Evolutionary conservation across 2,329 filamentous ascomycete species (phyloP).

Genomic region (Aspergillus ibericus): DNA sequence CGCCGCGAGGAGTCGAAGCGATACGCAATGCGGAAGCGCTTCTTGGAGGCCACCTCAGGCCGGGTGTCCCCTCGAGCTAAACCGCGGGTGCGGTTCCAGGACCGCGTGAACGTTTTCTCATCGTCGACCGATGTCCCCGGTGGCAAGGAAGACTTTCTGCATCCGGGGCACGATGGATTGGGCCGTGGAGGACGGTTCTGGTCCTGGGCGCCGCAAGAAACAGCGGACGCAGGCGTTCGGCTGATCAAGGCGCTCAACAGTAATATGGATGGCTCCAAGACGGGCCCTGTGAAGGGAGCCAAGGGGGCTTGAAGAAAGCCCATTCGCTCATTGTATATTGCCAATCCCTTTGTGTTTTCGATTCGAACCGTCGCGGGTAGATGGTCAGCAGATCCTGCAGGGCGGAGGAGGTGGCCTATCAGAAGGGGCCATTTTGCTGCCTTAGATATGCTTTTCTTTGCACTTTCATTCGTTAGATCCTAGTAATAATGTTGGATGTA

Average conservation of each 20-base stretch:
- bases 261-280: not conserved
- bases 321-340: not conserved
- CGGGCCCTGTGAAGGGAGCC: slow-evolving; percentile 3
- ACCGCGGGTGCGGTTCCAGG: slow-evolving; percentile 36
- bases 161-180: slow-evolving; percentile 29
- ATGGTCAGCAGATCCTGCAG: not conserved
- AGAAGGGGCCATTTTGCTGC: not conserved
- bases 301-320: slow-evolving; percentile 36
- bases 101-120: slow-evolving; percentile 34
- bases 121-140: slow-evolving; percentile 20
- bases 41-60: slow-evolving; percentile 51
- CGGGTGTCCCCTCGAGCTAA: slow-evolving; percentile 15
- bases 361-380: not conserved
- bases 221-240: slow-evolving; percentile 50
- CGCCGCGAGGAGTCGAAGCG: slow-evolving; percentile 79
- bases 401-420: not conserved
- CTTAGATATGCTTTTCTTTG: not conserved
- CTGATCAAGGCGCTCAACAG: slow-evolving; percentile 50
- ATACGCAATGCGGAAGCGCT: slow-evolving; percentile 73
- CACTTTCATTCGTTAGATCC: not conserved
- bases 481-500: too few species aligned
- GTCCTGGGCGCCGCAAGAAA: slow-evolving; percentile 53
- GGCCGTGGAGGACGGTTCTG: slow-evolving; percentile 55
- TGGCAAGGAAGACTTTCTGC: slow-evolving; percentile 30
- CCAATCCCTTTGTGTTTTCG: not conserved